These are phyloP conservation scores for Paxillus ammoniavirescens DNA, from an alignment of 768 basidiomycete species.

Conservation along the genomic window DNA sequence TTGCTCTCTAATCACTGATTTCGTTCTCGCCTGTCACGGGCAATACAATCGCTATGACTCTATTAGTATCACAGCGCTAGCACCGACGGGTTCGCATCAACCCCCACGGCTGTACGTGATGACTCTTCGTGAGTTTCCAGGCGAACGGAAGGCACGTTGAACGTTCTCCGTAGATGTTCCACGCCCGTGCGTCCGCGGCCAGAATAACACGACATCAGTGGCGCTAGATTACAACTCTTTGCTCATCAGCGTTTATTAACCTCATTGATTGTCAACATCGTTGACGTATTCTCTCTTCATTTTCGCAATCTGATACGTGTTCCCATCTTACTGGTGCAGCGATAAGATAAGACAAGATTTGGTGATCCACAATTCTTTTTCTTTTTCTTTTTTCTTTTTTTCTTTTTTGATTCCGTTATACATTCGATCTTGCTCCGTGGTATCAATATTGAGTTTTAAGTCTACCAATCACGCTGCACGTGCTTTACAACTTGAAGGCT, in stretches of 20 bases:
- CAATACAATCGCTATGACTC: background rate
- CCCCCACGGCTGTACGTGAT: constrained; percentile 23
- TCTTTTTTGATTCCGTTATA: constrained; percentile 16
- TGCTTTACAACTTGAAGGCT: too few species aligned
- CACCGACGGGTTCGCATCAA: background rate
- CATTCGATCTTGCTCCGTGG: background rate
- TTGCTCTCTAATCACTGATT: background rate
- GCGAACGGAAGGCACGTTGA: constrained; percentile 18
- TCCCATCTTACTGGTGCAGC: constrained; percentile 13
- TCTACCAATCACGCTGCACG: background rate
- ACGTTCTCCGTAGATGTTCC: constrained; percentile 18
- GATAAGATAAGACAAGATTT: constrained; percentile 31
- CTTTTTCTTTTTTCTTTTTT: constrained; percentile 2
- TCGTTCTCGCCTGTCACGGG: constrained; percentile 1
- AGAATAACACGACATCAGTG: background rate
- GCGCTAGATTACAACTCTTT: background rate
- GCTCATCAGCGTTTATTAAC: background rate
- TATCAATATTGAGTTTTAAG: constrained; percentile 7
- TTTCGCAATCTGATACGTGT: constrained; percentile 24
- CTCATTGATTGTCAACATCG: background rate
- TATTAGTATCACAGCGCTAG: constrained; percentile 3
- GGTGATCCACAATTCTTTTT: background rate
- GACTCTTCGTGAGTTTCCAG: constrained; percentile 9
- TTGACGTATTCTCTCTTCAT: constrained; percentile 10
- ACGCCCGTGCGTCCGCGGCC: constrained; percentile 20